phyloP scores from a whole-genome alignment of 768 basidiomycete genomes.

The Xanthoconium stramineum region DNA sequence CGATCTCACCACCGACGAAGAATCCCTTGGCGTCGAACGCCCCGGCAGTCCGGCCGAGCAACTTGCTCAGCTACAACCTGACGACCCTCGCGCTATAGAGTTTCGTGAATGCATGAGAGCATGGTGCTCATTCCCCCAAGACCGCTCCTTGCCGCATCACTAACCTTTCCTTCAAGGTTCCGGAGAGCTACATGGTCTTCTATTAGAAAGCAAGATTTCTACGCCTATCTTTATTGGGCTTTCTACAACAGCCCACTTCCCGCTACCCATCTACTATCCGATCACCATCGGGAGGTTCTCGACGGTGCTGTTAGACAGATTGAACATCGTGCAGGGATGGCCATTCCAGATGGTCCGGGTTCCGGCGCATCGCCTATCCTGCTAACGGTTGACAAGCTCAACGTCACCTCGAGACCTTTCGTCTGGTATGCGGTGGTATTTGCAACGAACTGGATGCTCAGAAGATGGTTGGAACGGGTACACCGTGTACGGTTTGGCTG shows the following conservation, averaged over 20 bases:
- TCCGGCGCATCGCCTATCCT: slow-evolving; percentile 52
- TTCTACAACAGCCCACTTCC: slow-evolving; percentile 71
- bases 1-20: slow-evolving; percentile 52
- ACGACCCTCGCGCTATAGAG: slow-evolving; percentile 71
- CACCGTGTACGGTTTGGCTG: slow-evolving; percentile 44
- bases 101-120: slow-evolving; percentile 67
- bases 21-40: slow-evolving; percentile 44
- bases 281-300: slow-evolving; percentile 47
- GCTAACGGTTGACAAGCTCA: slow-evolving; percentile 76
- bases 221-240: slow-evolving; percentile 80
- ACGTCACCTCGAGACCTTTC: slow-evolving; percentile 65
- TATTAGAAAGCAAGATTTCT: slow-evolving; percentile 60
- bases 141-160: background rate
- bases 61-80: slow-evolving; percentile 51
- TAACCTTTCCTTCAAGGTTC: slow-evolving; percentile 49
- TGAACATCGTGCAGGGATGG: slow-evolving; percentile 68
- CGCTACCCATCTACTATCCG: slow-evolving; percentile 43
- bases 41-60: slow-evolving; percentile 62
- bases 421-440: slow-evolving; percentile 56
- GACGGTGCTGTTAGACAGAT: slow-evolving; percentile 59
- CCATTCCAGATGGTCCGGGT: slow-evolving; percentile 59
- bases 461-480: slow-evolving; percentile 39
- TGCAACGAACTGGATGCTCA: slow-evolving; percentile 46
- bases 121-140: slow-evolving; percentile 31
- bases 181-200: slow-evolving; percentile 68